A percentile compares a stretch with the other conserved stretches of the same genome.
These are phyloP conservation scores for Nannochloropsis oceanica DNA, from an alignment of 108 stramenopile species.

Conservation along the genomic window DNA sequence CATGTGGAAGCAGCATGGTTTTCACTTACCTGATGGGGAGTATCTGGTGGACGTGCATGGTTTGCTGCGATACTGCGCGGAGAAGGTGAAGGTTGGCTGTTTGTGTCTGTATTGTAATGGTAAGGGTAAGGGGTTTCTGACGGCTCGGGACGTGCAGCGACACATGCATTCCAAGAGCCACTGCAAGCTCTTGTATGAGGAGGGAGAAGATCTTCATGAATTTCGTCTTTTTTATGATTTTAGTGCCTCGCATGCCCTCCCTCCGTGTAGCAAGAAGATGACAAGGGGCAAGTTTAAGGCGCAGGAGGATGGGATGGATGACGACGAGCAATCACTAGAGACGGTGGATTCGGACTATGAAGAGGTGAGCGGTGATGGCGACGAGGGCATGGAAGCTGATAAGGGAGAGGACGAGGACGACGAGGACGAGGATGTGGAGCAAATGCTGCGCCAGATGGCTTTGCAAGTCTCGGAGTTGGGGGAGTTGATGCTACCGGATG, in stretches of 20 bases:
- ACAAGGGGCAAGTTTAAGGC: not conserved
- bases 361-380: constrained; percentile 37
- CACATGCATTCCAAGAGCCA: constrained; percentile 53
- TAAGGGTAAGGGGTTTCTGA: constrained; percentile 58
- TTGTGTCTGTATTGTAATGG: constrained; percentile 80
- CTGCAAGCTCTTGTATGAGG: constrained; percentile 73
- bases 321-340: not conserved
- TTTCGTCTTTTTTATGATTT: constrained; percentile 93
- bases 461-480: constrained; percentile 16
- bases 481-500: constrained; percentile 29
- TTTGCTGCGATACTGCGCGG: constrained; percentile 68
- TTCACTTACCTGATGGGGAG: constrained; percentile 80
- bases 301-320: not conserved
- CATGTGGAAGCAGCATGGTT: constrained; percentile 59
- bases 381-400: constrained; percentile 31
- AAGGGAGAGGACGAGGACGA: constrained; percentile 12
- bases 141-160: constrained; percentile 49
- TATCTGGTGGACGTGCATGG: constrained; percentile 61
- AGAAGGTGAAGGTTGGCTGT: constrained; percentile 82
- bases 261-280: not conserved
- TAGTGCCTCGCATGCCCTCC: constrained; percentile 45
- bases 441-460: not conserved
- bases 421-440: constrained; percentile 20
- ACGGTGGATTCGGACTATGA: not conserved
- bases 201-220: constrained; percentile 71